phyloP scores from a whole-genome alignment of 768 basidiomycete genomes.

The Coprinellus micaceus region DNA sequence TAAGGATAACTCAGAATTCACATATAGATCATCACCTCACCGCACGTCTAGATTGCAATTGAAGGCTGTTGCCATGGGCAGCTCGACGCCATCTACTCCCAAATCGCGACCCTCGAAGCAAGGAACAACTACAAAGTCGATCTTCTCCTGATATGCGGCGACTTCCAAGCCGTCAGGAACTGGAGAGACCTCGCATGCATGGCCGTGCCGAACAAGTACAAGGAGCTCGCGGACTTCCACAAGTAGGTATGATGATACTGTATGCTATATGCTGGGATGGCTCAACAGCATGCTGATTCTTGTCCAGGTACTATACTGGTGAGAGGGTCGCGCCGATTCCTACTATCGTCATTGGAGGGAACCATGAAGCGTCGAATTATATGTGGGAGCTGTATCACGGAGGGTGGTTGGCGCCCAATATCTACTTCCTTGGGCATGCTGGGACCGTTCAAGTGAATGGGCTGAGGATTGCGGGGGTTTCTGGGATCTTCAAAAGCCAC shows the following conservation, averaged over 20 bases:
- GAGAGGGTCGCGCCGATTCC: slow-evolving; percentile 77
- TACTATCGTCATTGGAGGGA: slow-evolving; percentile 94
- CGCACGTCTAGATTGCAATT: slow-evolving; percentile 1
- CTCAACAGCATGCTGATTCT: not conserved
- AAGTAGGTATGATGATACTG: slow-evolving; percentile 45
- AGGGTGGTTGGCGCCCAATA: slow-evolving; percentile 94
- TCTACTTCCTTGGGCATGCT: slow-evolving; percentile 92
- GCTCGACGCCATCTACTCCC: slow-evolving; percentile 81
- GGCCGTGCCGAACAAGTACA: slow-evolving; percentile 90
- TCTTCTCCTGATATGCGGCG: slow-evolving; percentile 88
- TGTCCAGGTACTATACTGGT: slow-evolving; percentile 74
- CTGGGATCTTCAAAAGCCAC: slow-evolving; percentile 82
- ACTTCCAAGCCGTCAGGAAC: slow-evolving; percentile 93
- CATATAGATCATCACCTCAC: not conserved
- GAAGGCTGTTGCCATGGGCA: slow-evolving; percentile 82
- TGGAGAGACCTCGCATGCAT: slow-evolving; percentile 81
- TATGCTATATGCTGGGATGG: not conserved
- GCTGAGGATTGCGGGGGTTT: slow-evolving; percentile 82
- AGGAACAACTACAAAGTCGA: slow-evolving; percentile 69
- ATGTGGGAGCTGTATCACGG: slow-evolving; percentile 98
- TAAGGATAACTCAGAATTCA: not conserved
- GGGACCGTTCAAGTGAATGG: slow-evolving; percentile 88
- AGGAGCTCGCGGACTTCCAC: slow-evolving; percentile 78
- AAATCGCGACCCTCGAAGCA: slow-evolving; percentile 60
- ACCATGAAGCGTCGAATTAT: slow-evolving; percentile 96